Percentiles rank a stretch among this genome's conserved stretches.
phyloP scores from a whole-genome alignment of 2,329 filamentous ascomycete genomes.

The Pseudofabraea citricarpa region DNA sequence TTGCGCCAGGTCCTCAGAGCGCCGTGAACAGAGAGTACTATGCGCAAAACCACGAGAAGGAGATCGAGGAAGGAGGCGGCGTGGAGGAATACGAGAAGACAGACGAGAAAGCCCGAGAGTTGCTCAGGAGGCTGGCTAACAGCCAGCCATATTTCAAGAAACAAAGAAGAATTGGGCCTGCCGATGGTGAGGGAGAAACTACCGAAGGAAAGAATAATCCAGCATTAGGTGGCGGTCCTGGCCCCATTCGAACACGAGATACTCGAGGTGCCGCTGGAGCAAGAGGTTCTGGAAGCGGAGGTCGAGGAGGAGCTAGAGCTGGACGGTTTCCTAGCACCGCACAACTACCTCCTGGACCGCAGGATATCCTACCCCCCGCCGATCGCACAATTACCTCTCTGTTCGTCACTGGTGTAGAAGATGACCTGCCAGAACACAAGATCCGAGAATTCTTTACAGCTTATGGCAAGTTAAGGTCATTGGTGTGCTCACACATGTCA shows the following conservation, averaged over 20 bases:
- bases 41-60: conserved; percentile 93
- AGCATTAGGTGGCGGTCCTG: conserved; percentile 50
- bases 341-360: conserved; percentile 72
- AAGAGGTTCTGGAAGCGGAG: conserved; percentile 28
- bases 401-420: conserved; percentile 92
- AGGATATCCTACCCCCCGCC: conserved; percentile 79
- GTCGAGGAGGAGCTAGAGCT: conserved; percentile 34
- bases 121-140: conserved; percentile 77
- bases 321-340: conserved; percentile 63
- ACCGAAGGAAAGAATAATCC: conserved; percentile 35
- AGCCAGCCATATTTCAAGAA: conserved; percentile 96
- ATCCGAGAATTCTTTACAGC: conserved; percentile 85
- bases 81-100: conserved; percentile 94
- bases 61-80: conserved; percentile 86
- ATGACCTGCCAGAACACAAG: conserved; percentile 90
- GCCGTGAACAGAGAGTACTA: conserved; percentile 96
- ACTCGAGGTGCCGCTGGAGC: conserved; percentile 44
- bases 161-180: conserved; percentile 68
- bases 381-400: conserved; percentile 87
- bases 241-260: conserved; percentile 75
- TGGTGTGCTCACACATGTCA: conserved; percentile 94
- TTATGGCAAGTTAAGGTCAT: conserved; percentile 84
- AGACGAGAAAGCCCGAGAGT: conserved; percentile 90
- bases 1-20: conserved; percentile 86
- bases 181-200: conserved; percentile 34